phyloP scores from a whole-genome alignment of 306 rosid genomes.

The Bauhinia variegata region DNA sequence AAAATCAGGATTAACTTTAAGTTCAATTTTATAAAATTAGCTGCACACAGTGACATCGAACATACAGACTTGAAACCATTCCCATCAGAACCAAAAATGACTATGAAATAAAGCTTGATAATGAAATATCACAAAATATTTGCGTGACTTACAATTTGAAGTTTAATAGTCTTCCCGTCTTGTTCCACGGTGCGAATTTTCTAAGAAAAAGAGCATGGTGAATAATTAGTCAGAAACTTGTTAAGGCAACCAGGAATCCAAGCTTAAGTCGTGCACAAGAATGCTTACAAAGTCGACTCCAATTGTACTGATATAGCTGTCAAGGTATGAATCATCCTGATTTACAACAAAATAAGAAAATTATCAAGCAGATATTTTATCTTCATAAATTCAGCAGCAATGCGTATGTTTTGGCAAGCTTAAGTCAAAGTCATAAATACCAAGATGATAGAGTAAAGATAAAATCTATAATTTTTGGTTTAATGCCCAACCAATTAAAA shows the following conservation, averaged over 20 bases:
- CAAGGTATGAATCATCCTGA: conserved; percentile 98
- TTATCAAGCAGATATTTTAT: conserved; percentile 17
- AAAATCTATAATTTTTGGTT: background rate
- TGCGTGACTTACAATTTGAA: conserved; percentile 75
- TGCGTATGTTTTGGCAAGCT: background rate
- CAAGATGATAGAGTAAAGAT: background rate
- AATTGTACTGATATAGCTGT: conserved; percentile 99
- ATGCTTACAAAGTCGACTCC: conserved; percentile 98
- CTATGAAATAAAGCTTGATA: conserved; percentile 23
- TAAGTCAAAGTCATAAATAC: conserved; percentile 11
- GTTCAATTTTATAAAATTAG: too few species aligned
- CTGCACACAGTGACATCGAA: background rate
- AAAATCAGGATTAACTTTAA: too few species aligned
- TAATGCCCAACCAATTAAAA: background rate
- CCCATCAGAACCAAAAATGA: conserved; percentile 29
- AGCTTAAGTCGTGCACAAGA: conserved; percentile 6
- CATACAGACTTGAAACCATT: background rate
- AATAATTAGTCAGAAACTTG: conserved; percentile 32
- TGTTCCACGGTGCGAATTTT: conserved; percentile 97
- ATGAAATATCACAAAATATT: conserved; percentile 14
- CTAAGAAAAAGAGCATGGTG: conserved; percentile 44
- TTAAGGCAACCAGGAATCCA: conserved; percentile 9
- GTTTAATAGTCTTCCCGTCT: conserved; percentile 91
- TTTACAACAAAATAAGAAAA: conserved; percentile 31
- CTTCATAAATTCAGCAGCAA: background rate